These are phyloP conservation scores for Prunus davidiana DNA, from an alignment of 306 rosid genomes.

Conservation along the genomic window DNA sequence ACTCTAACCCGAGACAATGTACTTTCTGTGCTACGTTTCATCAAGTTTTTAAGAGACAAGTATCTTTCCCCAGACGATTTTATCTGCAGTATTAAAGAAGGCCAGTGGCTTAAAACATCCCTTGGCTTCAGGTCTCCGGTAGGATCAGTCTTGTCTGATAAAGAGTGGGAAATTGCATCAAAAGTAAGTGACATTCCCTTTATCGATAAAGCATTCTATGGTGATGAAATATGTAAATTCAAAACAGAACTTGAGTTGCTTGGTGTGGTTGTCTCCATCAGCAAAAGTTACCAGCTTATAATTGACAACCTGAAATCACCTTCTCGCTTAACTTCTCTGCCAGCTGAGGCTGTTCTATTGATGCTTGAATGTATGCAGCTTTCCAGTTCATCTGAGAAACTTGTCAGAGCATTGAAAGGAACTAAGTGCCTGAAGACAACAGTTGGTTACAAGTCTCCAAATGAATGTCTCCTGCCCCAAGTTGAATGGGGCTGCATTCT, in stretches of 20 bases:
- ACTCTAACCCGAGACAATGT: conserved; percentile 37
- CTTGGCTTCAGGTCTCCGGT: conserved; percentile 54
- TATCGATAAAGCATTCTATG: conserved; percentile 44
- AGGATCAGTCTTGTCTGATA: conserved; percentile 50
- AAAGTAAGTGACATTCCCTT: conserved; percentile 64
- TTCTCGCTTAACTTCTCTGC: conserved; percentile 27
- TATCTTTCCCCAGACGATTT: conserved; percentile 30
- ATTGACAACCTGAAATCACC: conserved; percentile 47
- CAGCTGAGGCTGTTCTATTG: conserved; percentile 48
- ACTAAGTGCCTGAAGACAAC: conserved; percentile 53
- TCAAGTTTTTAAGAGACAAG: conserved; percentile 37
- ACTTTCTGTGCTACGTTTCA: conserved; percentile 49
- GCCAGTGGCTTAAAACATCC: conserved; percentile 55
- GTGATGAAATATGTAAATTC: conserved; percentile 43
- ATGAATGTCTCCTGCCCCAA: conserved; percentile 49
- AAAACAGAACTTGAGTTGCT: conserved; percentile 54
- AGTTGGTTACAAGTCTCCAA: conserved; percentile 47
- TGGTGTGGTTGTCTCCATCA: conserved; percentile 49
- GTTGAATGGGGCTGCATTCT: conserved; percentile 62
- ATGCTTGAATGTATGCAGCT: conserved; percentile 34
- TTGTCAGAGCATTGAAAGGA: conserved; percentile 26
- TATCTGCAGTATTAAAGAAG: conserved; percentile 36
- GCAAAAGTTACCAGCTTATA: conserved; percentile 33
- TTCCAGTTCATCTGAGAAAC: neutral
- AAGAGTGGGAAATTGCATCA: conserved; percentile 52